phyloP scores from a whole-genome alignment of 148 eudicot genomes.

The Fagopyrum tataricum region DNA sequence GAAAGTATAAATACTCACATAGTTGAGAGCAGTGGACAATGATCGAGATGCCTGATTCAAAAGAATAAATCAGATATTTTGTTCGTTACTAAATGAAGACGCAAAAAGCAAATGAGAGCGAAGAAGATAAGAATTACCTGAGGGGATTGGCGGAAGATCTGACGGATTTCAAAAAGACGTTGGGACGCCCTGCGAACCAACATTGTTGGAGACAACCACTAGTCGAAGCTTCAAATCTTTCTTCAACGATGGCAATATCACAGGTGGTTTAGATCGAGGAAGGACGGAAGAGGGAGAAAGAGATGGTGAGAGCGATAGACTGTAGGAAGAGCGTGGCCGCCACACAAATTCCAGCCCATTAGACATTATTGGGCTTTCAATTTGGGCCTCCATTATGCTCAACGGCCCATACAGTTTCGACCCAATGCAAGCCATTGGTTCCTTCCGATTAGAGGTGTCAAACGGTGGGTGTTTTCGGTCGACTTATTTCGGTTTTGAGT shows the following conservation, averaged over 20 bases:
- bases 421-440: no score
- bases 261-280: conserved; percentile 2
- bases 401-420: background rate
- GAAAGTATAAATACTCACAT: conserved; percentile 43
- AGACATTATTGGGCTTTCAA: background rate
- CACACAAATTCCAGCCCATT: conserved; percentile 17
- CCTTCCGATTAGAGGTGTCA: no score
- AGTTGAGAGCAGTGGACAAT: conserved; percentile 82
- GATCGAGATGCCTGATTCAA: conserved; percentile 60
- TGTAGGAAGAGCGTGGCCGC: conserved; percentile 22
- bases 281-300: conserved; percentile 14
- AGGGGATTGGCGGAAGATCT: conserved; percentile 41
- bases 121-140: conserved; percentile 32
- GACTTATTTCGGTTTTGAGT: no score
- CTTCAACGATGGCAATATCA: conserved; percentile 26
- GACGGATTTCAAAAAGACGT: conserved; percentile 70
- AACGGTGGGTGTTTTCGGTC: no score
- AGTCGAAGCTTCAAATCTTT: background rate
- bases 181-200: conserved; percentile 57
- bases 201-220: conserved; percentile 39
- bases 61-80: background rate
- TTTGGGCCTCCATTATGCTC: background rate
- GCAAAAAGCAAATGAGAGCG: conserved; percentile 5
- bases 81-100: background rate
- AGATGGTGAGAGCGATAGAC: background rate